Conservation (phyloP, 2,329 filamentous ascomycete species). For the Arthrinium puccinioides region DNA sequence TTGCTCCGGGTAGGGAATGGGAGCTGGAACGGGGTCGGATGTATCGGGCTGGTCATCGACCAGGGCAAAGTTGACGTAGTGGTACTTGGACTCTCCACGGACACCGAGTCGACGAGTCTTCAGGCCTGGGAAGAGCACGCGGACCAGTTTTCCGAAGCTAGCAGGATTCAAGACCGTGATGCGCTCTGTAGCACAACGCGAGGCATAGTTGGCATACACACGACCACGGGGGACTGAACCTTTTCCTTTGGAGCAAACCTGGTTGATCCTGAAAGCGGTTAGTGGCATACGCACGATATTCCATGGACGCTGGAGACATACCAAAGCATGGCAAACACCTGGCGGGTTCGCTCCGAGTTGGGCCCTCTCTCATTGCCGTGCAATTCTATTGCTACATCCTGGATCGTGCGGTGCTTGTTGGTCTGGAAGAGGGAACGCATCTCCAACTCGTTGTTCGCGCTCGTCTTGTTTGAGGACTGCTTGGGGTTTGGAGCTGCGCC, state of each 20-base stretch:
- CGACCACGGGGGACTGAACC: constrained; percentile 85
- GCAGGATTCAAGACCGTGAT: constrained; percentile 95
- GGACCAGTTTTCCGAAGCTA: constrained; percentile 94
- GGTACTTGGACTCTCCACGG: constrained; percentile 95
- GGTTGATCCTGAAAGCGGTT: constrained; percentile 55
- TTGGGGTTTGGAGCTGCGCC: constrained; percentile 41
- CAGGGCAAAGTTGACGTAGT: constrained; percentile 69
- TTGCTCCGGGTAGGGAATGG: constrained; percentile 42
- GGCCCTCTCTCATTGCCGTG: constrained; percentile 74
- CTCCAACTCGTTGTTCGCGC: constrained; percentile 74
- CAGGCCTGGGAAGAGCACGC: constrained; percentile 91
- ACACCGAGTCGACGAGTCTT: constrained; percentile 89
- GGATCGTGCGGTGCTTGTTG: constrained; percentile 60
- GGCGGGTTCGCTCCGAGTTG: constrained; percentile 75
- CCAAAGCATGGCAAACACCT: constrained; percentile 87
- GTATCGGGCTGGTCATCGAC: constrained; percentile 48
- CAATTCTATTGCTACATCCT: constrained; percentile 68
- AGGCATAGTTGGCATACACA: constrained; percentile 93
- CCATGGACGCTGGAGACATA: constrained; percentile 32
- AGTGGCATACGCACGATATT: background rate
- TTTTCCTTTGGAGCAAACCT: constrained; percentile 65
- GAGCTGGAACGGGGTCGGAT: constrained; percentile 36
- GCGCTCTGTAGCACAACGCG: constrained; percentile 83
- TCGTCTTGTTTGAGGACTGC: constrained; percentile 54
- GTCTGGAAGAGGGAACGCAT: constrained; percentile 67